A percentile compares a stretch with the other conserved stretches of the same genome.
Conservation (phyloP, 2,329 filamentous ascomycete genomes). For the Chaetomiaceae sp. region DNA sequence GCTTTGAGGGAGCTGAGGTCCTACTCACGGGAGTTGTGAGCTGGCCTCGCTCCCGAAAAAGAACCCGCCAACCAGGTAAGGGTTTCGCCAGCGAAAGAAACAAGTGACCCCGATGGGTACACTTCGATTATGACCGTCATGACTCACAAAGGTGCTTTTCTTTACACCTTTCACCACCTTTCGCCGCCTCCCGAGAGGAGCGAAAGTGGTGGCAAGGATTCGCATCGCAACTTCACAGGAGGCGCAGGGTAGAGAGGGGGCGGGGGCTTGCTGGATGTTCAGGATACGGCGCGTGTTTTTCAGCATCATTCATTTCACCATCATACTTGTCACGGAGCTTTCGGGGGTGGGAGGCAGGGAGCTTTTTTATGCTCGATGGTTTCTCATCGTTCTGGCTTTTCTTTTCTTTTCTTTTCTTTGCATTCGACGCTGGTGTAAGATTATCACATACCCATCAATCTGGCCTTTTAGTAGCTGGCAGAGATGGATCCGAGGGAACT, state of each 20-base stretch:
- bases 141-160: conserved; percentile 9
- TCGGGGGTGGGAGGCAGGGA: background rate
- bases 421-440: conserved; percentile 6
- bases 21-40: conserved; percentile 9
- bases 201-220: background rate
- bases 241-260: background rate
- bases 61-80: too few species aligned
- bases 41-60: conserved; percentile 14
- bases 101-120: background rate
- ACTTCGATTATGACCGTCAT: conserved; percentile 20
- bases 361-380: background rate
- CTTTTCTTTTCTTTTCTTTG: background rate
- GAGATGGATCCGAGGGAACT: background rate
- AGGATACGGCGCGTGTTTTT: conserved; percentile 19
- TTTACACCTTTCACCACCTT: background rate
- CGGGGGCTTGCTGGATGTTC: conserved; percentile 13
- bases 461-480: background rate
- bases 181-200: background rate
- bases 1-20: conserved; percentile 43
- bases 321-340: conserved; percentile 1
- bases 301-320: background rate
- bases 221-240: background rate
- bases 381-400: background rate
- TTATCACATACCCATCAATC: background rate
- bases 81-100: background rate